Base-by-base conservation (phyloP, 2,329 filamentous ascomycete genomes). In the Exophiala oligosperma region DNA sequence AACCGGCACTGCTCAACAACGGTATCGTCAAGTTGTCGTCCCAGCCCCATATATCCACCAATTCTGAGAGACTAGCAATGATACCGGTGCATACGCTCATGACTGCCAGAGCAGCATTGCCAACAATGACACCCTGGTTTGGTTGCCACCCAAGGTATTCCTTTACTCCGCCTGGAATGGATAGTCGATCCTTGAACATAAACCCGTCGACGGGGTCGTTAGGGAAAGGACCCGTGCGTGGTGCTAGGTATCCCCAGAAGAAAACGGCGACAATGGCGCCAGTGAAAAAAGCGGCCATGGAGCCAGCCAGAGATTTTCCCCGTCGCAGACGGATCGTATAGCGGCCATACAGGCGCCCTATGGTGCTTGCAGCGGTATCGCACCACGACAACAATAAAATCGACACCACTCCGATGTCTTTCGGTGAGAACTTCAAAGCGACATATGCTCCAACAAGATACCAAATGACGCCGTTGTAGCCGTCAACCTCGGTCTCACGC, bases 21-120 rank as follows among this genome's bases (percentile, higher is more conserved):
- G 94, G 94, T 73, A 99, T 99, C 50, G 93, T 97, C 67, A 99
- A 79, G 74, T 99, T 99, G 76, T 99, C 94, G 70, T 99, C 94
- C 89, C 91, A 92, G 49, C 92, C 91, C 72, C 92, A 97, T 0
- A 97, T 70, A 75, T 99, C 92, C 47, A 96, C 81, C 14, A 93
- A 89, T 75, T 99, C 94, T 69, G 92, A 97, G 46, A 87, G 86
- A 56, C 92, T 91, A 43, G 92, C 94, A 53, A 93, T 85, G 44
- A 97, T 75, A n/a, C 94, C 94, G 5, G 92, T 92, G 77, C 90
- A 91, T 40, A 96, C 64, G 70, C 91, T 91, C 84, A 97, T 86
- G 58, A 91, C 78, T 3, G 85, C 88, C 37, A 97, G 79, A 1
- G 94, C 94, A 60, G 88, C 66, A 1, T 82, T 77, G 1, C 94